Conservation (phyloP, 257 asterid species). For the Nicotiana sylvestris region DNA sequence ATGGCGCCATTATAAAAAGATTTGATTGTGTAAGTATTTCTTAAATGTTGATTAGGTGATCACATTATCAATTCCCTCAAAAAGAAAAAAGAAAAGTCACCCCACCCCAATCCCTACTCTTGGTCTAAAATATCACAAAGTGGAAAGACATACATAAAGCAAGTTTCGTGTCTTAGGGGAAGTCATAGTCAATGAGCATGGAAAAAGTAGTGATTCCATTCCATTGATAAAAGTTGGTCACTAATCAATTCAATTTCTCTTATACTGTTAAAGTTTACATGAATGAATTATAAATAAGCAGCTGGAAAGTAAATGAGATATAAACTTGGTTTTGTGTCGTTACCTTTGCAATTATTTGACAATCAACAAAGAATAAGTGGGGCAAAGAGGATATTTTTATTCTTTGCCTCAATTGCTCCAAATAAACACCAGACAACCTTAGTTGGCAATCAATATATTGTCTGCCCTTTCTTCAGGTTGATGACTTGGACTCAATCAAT, state of each 20-base stretch:
- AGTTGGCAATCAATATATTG: neutral
- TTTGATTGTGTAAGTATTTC: no score
- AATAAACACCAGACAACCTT: neutral
- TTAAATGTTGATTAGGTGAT: no score
- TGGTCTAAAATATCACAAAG: neutral
- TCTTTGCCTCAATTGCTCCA: constrained; percentile 4
- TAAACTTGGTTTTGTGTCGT: neutral
- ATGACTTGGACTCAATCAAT: neutral
- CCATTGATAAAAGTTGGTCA: neutral
- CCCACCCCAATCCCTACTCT: neutral
- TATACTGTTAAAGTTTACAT: neutral
- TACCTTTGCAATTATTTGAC: constrained; percentile 1
- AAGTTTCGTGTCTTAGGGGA: neutral
- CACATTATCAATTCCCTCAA: neutral
- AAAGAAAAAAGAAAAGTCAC: neutral
- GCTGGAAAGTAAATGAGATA: neutral
- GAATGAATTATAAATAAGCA: neutral
- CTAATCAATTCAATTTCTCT: neutral
- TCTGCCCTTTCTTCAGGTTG: neutral
- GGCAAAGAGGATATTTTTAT: neutral
- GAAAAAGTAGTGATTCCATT: neutral
- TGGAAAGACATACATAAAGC: neutral
- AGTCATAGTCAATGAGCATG: neutral
- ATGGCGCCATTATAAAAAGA: rapidly evolving
- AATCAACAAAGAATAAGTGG: neutral